Evolutionary conservation across 768 basidiomycete species (phyloP).

Genomic region (Panus rudis): DNA sequence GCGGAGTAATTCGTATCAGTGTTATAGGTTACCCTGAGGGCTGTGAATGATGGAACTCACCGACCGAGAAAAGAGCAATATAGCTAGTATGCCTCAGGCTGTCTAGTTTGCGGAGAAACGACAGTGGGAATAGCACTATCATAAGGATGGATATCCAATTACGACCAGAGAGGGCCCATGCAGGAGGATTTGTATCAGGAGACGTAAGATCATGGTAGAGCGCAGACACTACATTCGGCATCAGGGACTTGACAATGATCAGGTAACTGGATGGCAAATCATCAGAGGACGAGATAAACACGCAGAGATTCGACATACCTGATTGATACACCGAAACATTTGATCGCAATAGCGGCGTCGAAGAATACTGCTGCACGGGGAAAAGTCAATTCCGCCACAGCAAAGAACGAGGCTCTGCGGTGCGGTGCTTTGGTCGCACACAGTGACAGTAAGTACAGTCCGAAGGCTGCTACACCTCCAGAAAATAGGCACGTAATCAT

Average conservation of each 20-base stretch:
- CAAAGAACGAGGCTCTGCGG: slow-evolving; percentile 76
- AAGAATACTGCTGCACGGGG: slow-evolving; percentile 84
- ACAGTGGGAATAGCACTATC: slow-evolving; percentile 69
- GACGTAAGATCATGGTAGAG: slow-evolving; percentile 76
- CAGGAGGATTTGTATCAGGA: slow-evolving; percentile 55
- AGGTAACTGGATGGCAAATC: slow-evolving; percentile 49
- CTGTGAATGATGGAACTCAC: slow-evolving; percentile 37
- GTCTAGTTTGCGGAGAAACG: slow-evolving; percentile 78
- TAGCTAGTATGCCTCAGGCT: slow-evolving; percentile 89
- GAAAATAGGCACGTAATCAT: slow-evolving; percentile 83
- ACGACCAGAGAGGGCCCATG: slow-evolving; percentile 69
- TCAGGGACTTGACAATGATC: slow-evolving; percentile 88
- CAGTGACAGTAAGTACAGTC: slow-evolving; percentile 80
- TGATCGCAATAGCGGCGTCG: slow-evolving; percentile 90
- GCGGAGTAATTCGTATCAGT: neutral
- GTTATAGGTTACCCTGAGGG: slow-evolving; percentile 2
- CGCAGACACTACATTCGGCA: slow-evolving; percentile 84
- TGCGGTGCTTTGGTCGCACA: slow-evolving; percentile 75
- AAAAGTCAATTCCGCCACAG: slow-evolving; percentile 79
- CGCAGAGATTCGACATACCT: slow-evolving; percentile 42
- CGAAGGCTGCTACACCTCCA: slow-evolving; percentile 70
- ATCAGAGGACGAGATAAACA: neutral
- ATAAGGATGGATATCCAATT: slow-evolving; percentile 81
- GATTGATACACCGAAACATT: slow-evolving; percentile 95
- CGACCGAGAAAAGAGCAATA: slow-evolving; percentile 83